Evolutionary conservation across 331 rosid species (phyloP), one percentile per base, ranked within the genome.

Genomic region (Rhamnella rubrinervis): DNA sequence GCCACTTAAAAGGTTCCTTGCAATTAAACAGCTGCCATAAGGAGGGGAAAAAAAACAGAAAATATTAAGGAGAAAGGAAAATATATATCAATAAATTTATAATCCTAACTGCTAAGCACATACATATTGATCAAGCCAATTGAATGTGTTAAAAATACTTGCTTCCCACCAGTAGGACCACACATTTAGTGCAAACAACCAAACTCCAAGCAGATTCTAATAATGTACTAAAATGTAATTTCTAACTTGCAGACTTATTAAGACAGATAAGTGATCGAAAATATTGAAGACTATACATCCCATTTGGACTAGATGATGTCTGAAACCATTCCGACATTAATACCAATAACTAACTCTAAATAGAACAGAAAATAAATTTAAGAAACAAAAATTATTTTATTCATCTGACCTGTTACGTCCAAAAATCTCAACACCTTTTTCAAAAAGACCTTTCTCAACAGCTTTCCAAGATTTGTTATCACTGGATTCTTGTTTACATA

Each of bases 401-500:
- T 65, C 61, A 77, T 87, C 91, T 78, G 64, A 95, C 97, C 99
- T 91, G 87, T 89, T 87, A 79, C 88, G 84, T 67, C 97, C 97
- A 86, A 95, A 95, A 71, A 95, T 91, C 78, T 89, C 92, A 75
- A 83, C 57, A 55, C 99, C 99, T 87, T 95, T 91, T 70, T 95
- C 96, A 35, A 91, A 80, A 83, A 95, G 95, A 37, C 89, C 92
- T 56, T 82, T 87, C 78, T 95, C 99, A 73, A 95, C 84, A 78
- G 88, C 68, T 83, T 82, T 89, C 99, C 99, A 95, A 63, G 93
- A 75, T 77, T 81, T 91, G 75, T 83, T 84, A 68, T 85, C 89
- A 50, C 68, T 70, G 49, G 72, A 40, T 69, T 87, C 96, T 78
- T 84, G 97, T 77, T 84, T 91, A 67, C 72, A 75, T 51, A 72